These are phyloP conservation scores for Sungouiella thailandica DNA, from an alignment of 805 yeast genomes.

Conservation along the genomic window DNA sequence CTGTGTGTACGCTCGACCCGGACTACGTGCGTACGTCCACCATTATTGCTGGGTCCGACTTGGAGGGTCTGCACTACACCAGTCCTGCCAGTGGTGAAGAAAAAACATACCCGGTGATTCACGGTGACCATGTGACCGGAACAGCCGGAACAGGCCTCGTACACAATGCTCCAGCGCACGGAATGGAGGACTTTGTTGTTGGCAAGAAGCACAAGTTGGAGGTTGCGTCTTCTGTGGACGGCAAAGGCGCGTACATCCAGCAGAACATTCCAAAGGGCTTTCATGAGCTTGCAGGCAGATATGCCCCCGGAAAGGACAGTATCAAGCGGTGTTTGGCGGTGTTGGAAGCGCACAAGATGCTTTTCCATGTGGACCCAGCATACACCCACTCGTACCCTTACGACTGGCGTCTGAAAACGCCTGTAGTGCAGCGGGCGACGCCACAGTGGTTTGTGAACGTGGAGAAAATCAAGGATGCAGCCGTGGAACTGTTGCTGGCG, in stretches of 20 bases:
- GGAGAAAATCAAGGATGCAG: slow-evolving; percentile 59
- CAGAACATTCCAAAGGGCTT: slow-evolving; percentile 44
- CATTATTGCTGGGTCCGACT: slow-evolving; percentile 18
- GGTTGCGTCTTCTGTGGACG: slow-evolving; percentile 76
- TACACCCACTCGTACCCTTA: slow-evolving; percentile 87
- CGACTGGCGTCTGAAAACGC: slow-evolving; percentile 95
- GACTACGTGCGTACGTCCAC: slow-evolving; percentile 2
- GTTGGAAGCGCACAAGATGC: slow-evolving; percentile 40
- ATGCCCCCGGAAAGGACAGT: slow-evolving; percentile 15
- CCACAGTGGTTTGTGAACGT: slow-evolving; percentile 97
- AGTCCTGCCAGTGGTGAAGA: slow-evolving; percentile 46
- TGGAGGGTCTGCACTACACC: slow-evolving; percentile 38
- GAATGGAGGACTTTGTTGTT: slow-evolving; percentile 82
- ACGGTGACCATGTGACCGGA: slow-evolving; percentile 77
- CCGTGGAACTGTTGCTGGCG: slow-evolving; percentile 51
- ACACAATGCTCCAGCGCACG: slow-evolving; percentile 98
- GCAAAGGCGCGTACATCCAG: slow-evolving; percentile 60
- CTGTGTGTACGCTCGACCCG: slow-evolving; percentile 28
- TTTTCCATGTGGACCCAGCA: slow-evolving; percentile 42
- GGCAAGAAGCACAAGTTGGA: slow-evolving; percentile 54
- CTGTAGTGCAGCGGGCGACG: slow-evolving; percentile 91
- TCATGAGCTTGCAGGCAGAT: slow-evolving; percentile 14
- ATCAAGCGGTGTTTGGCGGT: slow-evolving; percentile 31
- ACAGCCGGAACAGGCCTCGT: slow-evolving; percentile 91
- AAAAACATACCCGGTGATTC: slow-evolving; percentile 53